A percentile compares a stretch with the other conserved stretches of the same genome.
phyloP scores from a whole-genome alignment of 345 rosid species.

The Excoecaria agallocha region DNA sequence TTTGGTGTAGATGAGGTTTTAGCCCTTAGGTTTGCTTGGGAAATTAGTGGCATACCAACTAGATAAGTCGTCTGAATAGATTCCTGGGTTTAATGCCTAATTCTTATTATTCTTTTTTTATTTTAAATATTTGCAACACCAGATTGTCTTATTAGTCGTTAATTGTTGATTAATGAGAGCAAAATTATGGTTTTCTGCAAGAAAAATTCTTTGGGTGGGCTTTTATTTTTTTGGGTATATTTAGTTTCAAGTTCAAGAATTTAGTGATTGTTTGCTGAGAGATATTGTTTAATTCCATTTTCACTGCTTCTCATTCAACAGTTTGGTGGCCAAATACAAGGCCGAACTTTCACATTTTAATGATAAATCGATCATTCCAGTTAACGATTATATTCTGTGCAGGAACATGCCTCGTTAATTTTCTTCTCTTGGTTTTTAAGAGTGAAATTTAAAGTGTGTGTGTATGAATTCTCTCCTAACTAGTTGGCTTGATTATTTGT shows the following conservation, averaged over 20 bases:
- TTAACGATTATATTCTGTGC: background rate
- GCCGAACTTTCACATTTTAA: background rate
- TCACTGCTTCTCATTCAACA: background rate
- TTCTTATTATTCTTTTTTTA: background rate
- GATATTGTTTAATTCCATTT: background rate
- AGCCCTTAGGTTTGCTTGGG: background rate
- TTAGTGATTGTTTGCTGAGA: slow-evolving; percentile 5
- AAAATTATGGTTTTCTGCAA: background rate
- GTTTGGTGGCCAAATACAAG: background rate
- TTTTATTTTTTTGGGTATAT: background rate
- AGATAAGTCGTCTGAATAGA: background rate
- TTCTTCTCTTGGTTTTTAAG: background rate
- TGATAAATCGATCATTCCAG: background rate
- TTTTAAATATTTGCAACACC: background rate
- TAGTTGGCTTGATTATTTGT: slow-evolving; percentile 24
- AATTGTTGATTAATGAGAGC: background rate
- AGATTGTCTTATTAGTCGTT: background rate
- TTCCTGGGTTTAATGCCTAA: background rate
- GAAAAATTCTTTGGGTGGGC: background rate
- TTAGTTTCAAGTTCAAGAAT: background rate
- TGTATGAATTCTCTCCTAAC: background rate
- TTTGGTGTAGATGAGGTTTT: background rate
- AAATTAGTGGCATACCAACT: background rate
- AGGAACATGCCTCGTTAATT: background rate
- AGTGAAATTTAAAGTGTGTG: background rate